Conservation (phyloP, 768 basidiomycete genomes). For the Boletus sp. region DNA sequence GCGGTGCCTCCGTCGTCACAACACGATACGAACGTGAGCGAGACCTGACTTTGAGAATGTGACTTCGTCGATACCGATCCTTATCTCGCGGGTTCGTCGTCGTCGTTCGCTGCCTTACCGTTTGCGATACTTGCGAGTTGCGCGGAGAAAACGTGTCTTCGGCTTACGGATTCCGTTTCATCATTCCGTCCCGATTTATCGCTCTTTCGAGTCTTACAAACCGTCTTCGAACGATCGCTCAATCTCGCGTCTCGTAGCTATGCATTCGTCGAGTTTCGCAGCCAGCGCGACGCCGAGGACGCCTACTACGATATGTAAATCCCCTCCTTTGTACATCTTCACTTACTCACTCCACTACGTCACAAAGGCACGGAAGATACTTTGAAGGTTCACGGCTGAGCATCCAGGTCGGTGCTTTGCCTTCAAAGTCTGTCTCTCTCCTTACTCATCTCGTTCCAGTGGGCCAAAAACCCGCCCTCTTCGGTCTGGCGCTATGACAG, state of each 20-base stretch:
- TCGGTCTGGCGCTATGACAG: constrained; percentile 78
- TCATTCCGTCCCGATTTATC: constrained; percentile 31
- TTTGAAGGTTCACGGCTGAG: constrained; percentile 75
- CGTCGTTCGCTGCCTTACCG: constrained; percentile 22
- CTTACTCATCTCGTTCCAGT: constrained; percentile 38
- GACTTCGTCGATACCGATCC: constrained; percentile 29
- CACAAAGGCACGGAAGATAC: constrained; percentile 63
- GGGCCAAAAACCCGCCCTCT: constrained; percentile 81
- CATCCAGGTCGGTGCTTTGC: constrained; percentile 53
- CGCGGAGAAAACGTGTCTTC: constrained; percentile 29
- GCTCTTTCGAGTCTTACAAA: constrained; percentile 37
- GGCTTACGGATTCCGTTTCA: constrained; percentile 24
- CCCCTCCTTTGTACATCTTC: not conserved
- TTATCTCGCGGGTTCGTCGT: constrained; percentile 30
- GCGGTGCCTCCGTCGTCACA: constrained; percentile 23
- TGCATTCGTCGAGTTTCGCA: constrained; percentile 83
- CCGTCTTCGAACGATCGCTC: constrained; percentile 47
- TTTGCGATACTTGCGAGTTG: constrained; percentile 25
- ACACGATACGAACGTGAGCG: constrained; percentile 31
- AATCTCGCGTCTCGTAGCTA: constrained; percentile 66
- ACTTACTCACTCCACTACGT: constrained; percentile 9
- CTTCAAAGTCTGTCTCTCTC: not conserved
- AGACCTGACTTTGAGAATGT: constrained; percentile 21
- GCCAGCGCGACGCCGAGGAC: constrained; percentile 74
- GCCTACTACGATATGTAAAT: constrained; percentile 82